Evolutionary conservation across 306 rosid species (phyloP).

Genomic region (Lupinus albus): DNA sequence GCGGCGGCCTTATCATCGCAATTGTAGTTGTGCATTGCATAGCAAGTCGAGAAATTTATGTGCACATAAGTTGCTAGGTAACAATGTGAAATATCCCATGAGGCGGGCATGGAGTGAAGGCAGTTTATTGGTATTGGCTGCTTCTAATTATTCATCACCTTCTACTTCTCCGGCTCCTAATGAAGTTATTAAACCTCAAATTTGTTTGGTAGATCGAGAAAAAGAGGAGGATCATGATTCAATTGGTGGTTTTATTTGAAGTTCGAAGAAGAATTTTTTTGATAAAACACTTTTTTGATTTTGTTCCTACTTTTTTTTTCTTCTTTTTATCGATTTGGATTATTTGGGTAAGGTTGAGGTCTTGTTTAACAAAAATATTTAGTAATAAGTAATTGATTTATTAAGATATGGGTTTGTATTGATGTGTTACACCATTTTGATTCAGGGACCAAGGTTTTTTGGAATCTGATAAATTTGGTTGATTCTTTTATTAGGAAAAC

Average conservation of each 20-base stretch:
- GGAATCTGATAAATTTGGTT: constrained; percentile 22
- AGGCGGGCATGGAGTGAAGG: constrained; percentile 78
- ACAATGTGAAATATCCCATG: constrained; percentile 54
- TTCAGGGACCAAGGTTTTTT: not conserved
- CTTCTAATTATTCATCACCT: constrained; percentile 44
- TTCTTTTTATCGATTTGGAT: constrained; percentile 24
- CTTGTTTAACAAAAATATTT: not conserved
- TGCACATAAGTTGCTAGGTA: constrained; percentile 21
- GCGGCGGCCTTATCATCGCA: constrained; percentile 70
- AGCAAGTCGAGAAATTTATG: constrained; percentile 31
- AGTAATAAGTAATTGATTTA: not conserved
- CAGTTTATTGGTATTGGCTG: constrained; percentile 43
- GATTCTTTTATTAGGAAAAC: constrained; percentile 20
- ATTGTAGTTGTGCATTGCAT: constrained; percentile 50
- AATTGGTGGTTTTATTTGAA: constrained; percentile 32
- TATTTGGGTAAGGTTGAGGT: constrained; percentile 28
- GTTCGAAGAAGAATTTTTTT: no score
- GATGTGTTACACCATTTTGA: constrained; percentile 12
- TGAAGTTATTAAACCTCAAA: not conserved
- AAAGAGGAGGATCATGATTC: constrained; percentile 1
- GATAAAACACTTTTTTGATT: no score
- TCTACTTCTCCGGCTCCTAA: constrained; percentile 35
- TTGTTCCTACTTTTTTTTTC: not conserved
- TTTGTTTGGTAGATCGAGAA: constrained; percentile 27
- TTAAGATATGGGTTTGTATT: constrained; percentile 10